Evolutionary conservation across 1,139 yeast genomes (phyloP), one percentile per base, ranked within the genome.

Genomic region (Pichia sp.): DNA sequence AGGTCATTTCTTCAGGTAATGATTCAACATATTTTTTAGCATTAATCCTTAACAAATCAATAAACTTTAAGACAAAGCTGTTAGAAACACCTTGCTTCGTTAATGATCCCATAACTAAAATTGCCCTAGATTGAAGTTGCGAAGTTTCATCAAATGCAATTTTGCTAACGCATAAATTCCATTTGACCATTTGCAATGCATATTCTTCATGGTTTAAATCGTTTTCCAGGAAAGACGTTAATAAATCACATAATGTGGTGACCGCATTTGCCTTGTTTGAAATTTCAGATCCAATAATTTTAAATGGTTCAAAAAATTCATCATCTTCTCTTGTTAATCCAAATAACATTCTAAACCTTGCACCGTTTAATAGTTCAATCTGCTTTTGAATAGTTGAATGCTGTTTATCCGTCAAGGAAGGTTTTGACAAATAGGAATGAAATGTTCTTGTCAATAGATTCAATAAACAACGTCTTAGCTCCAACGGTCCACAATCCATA

Each of bases 401-500:
- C 46, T 78, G 78, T 2, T 59, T 63, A 1, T 57, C 65, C 0
- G 77, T 63, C 29, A 85, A 62, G 26, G 69, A 69, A 3, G 80
- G 80, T 49, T 79, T 81, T 35, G 80, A 75, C 30, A 80, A 67
- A 52, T 84, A 80, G 0, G 95, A 78, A 55, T 86, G 95, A 39
- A 87, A 72, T 6, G 84, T 71, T 58, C 87, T 85, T 54, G 82
- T 74, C 24, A 84, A 64, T 45, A 87, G 64, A 48, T 79, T 79
- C 56, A 84, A 82, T 42, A 87, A 67, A 37, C 83, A 80, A 22
- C 65, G 64, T 42, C 96, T 80, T 54, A 87, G 73, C 37, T 82
- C 85, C 41, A 78, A 68, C 7, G 86, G 80, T 3, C 87, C 86
- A 48, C 80, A 76, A 65, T 86, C 92, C 57, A 87, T 77, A 58